Percentiles rank a stretch among this genome's conserved stretches.
Evolutionary conservation across 257 asterid genomes (phyloP).

Genomic region (Solanum bulbocastanum): DNA sequence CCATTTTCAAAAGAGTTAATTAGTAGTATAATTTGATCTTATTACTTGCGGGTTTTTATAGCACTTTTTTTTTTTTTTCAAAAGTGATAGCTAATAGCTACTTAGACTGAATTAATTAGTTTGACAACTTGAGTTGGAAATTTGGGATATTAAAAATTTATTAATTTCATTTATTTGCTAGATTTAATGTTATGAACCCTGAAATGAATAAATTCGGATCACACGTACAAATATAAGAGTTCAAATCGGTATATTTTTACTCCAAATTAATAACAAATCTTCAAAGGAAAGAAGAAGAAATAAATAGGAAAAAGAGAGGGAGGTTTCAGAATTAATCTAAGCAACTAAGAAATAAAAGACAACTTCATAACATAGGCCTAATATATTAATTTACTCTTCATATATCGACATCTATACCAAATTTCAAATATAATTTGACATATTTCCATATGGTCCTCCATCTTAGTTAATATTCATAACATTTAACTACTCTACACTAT

Average conservation of each 20-base stretch:
- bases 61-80: rapidly evolving
- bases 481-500: no score
- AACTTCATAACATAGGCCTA: not conserved
- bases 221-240: not conserved
- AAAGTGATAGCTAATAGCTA: not conserved
- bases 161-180: no score
- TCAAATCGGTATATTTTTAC: no score
- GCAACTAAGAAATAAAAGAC: no score
- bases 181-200: not conserved
- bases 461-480: no score
- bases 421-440: no score
- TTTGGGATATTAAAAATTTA: not conserved
- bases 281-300: no score
- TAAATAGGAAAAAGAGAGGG: not conserved
- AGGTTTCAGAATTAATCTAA: not conserved
- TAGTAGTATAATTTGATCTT: not conserved
- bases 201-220: not conserved
- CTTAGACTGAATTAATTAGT: not conserved
- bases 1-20: not conserved
- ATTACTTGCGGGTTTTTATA: not conserved
- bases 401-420: not conserved
- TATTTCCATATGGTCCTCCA: not conserved
- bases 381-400: no score
- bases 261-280: no score
- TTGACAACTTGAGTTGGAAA: not conserved